phyloP scores from a whole-genome alignment of 1,284 basidiomycete species.

The Cutaneotrichosporon cutaneum region DNA sequence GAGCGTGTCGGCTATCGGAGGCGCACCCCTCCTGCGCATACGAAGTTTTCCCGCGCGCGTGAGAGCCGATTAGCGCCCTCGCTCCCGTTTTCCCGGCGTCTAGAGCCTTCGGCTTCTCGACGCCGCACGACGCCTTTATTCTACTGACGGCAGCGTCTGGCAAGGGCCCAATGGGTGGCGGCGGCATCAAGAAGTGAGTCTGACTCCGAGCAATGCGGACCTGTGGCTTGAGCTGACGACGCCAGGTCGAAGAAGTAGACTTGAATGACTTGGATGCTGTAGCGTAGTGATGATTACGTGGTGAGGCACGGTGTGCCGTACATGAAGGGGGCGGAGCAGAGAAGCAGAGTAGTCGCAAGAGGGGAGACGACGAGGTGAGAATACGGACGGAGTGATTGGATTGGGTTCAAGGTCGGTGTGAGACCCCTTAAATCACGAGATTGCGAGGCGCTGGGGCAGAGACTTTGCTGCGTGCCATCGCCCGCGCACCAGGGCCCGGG shows the following conservation, averaged over 20 bases:
- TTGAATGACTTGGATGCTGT: constrained; percentile 2
- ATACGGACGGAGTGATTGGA: too few species aligned
- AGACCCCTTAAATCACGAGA: background rate
- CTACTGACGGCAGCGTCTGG: constrained; percentile 28
- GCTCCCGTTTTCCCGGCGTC: background rate
- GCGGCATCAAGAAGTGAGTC: constrained; percentile 48
- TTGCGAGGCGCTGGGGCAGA: background rate
- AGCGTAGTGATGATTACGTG: background rate
- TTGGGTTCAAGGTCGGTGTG: background rate
- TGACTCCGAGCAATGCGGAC: background rate
- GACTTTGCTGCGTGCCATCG: too few species aligned
- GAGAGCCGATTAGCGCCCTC: background rate
- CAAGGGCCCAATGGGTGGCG: constrained; percentile 42
- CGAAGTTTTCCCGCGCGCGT: too few species aligned
- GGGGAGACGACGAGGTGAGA: too few species aligned
- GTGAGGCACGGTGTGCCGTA: background rate
- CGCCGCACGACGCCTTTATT: background rate
- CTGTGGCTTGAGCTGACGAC: background rate
- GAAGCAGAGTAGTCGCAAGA: too few species aligned
- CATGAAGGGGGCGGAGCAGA: background rate
- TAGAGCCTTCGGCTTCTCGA: background rate
- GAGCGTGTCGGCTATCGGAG: background rate
- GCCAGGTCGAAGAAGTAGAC: constrained; percentile 22
- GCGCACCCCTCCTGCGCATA: background rate
- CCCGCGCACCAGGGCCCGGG: too few species aligned